Percentiles rank a stretch among this genome's conserved stretches.
These are phyloP conservation scores for Sporisorium reilianum DNA, from an alignment of 1,284 basidiomycete species.

Conservation along the genomic window DNA sequence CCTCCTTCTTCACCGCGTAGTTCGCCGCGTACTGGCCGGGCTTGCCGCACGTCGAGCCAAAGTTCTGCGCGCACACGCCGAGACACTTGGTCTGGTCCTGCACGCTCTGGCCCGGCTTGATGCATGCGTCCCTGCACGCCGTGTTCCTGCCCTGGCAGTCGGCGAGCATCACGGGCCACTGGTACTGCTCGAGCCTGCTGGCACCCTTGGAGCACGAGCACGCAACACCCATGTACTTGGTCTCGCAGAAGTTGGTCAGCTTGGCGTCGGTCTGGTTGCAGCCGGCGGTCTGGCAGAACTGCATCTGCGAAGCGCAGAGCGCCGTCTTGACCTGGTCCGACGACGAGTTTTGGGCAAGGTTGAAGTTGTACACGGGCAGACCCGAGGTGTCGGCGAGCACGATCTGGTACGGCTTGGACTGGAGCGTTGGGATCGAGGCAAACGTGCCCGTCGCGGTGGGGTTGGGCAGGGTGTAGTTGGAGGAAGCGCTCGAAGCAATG, in stretches of 20 bases:
- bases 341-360: conserved; percentile 38
- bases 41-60: conserved; percentile 57
- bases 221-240: conserved; percentile 53
- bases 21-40: conserved; percentile 62
- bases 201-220: conserved; percentile 60
- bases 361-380: conserved; percentile 40
- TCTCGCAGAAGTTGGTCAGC: conserved; percentile 65
- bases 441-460: conserved; percentile 50
- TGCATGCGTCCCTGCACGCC: conserved; percentile 57
- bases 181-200: conserved; percentile 59
- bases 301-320: conserved; percentile 59
- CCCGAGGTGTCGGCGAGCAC: conserved; percentile 43
- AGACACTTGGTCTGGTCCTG: conserved; percentile 51
- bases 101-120: conserved; percentile 46
- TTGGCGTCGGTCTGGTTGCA: conserved; percentile 49
- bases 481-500: conserved; percentile 37
- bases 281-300: conserved; percentile 60
- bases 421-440: conserved; percentile 27
- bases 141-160: conserved; percentile 61
- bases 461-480: conserved; percentile 56
- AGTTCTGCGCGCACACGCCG: conserved; percentile 51
- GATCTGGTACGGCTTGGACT: conserved; percentile 49
- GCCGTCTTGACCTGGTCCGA: conserved; percentile 25
- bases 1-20: conserved; percentile 58
- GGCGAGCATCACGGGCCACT: conserved; percentile 65